These are phyloP conservation scores for Takakia lepidozioides DNA, from an alignment of 225 moss, liverwort and hornwort genomes.

Conservation along the genomic window DNA sequence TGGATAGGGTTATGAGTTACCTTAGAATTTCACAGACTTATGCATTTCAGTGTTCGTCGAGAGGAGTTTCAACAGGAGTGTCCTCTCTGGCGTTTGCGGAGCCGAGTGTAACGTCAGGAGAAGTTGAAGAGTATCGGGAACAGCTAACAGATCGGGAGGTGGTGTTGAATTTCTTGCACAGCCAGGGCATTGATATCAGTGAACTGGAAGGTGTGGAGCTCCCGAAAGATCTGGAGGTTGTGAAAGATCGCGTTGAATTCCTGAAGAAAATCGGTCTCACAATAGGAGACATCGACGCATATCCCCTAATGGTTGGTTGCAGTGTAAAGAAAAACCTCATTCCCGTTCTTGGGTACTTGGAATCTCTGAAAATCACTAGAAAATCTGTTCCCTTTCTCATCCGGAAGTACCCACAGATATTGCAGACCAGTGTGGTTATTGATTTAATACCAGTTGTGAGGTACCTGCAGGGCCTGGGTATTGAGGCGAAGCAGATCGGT, in stretches of 20 bases:
- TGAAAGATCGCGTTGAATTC: no score
- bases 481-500: conserved; percentile 52
- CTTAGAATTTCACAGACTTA: no score
- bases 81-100: conserved; percentile 30
- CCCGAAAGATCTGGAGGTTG: conserved; percentile 50
- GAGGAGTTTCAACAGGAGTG: conserved; percentile 5
- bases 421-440: conserved; percentile 75
- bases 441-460: conserved; percentile 72
- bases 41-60: no score
- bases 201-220: conserved; percentile 57
- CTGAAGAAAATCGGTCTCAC: conserved; percentile 59
- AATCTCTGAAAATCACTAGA: conserved; percentile 61
- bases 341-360: conserved; percentile 69
- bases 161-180: conserved; percentile 52
- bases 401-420: conserved; percentile 69
- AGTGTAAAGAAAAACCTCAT: no score
- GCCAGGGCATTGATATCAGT: conserved; percentile 32
- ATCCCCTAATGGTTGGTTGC: conserved; percentile 83
- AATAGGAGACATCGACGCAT: conserved; percentile 59
- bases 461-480: conserved; percentile 69
- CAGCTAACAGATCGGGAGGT: conserved; percentile 59
- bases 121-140: conserved; percentile 51
- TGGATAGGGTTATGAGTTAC: no score
- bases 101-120: conserved; percentile 33
- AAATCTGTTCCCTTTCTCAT: conserved; percentile 60